phyloP scores from a whole-genome alignment of 2,329 filamentous ascomycete species.

The Parastagonospora avenae region DNA sequence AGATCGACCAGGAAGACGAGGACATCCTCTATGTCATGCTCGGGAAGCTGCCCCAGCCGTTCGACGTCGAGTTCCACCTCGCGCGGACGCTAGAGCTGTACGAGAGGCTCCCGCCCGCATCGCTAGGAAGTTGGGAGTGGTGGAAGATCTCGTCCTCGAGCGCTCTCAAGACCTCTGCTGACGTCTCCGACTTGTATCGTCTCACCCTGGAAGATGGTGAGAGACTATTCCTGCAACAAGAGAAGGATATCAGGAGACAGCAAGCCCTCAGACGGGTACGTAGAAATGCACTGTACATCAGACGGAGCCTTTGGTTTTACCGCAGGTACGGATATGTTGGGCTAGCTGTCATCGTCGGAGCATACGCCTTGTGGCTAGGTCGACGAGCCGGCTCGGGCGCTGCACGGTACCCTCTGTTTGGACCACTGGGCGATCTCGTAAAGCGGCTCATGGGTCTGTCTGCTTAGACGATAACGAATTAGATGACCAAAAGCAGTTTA shows the following conservation, averaged over 20 bases:
- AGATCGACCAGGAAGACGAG: constrained; percentile 72
- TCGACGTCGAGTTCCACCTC: constrained; percentile 82
- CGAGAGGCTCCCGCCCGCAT: constrained; percentile 70
- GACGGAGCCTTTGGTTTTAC: constrained; percentile 66
- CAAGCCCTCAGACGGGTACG: constrained; percentile 55
- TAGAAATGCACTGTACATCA: constrained; percentile 42
- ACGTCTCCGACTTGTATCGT: constrained; percentile 53
- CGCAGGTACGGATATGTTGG: constrained; percentile 61
- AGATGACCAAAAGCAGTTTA: background rate
- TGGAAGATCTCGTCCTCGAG: constrained; percentile 72
- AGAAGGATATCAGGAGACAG: constrained; percentile 69
- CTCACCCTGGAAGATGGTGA: constrained; percentile 71
- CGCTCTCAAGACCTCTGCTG: constrained; percentile 81
- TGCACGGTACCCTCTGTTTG: constrained; percentile 13
- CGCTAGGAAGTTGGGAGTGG: constrained; percentile 70
- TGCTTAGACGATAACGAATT: background rate
- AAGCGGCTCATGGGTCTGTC: constrained; percentile 15
- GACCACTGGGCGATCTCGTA: constrained; percentile 22
- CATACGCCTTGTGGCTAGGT: constrained; percentile 44
- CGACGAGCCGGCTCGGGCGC: constrained; percentile 16
- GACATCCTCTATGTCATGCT: constrained; percentile 92
- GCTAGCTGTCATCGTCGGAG: constrained; percentile 56
- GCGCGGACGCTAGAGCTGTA: constrained; percentile 68
- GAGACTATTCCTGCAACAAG: constrained; percentile 71
- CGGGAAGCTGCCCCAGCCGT: constrained; percentile 80